These are phyloP conservation scores for Monilinia aucupariae DNA, from an alignment of 2,329 filamentous ascomycete genomes.

Conservation along the genomic window DNA sequence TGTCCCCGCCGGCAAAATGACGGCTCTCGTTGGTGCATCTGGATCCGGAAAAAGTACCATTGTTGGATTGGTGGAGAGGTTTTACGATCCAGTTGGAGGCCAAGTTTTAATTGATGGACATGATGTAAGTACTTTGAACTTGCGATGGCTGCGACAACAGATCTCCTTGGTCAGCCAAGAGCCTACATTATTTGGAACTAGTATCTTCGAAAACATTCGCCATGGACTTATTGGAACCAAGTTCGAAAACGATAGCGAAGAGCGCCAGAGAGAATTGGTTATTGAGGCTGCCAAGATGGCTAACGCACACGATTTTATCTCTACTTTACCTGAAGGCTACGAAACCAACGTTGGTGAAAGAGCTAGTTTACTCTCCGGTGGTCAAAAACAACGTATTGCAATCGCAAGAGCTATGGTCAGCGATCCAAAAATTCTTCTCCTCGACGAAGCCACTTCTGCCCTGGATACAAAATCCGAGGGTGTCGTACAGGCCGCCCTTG, in stretches of 20 bases:
- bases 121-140: conserved; percentile 74
- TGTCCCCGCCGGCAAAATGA: conserved; percentile 85
- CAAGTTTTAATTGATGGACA: conserved; percentile 74
- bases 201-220: conserved; percentile 85
- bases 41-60: conserved; percentile 95
- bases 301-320: conserved; percentile 91
- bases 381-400: conserved; percentile 94
- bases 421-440: conserved; percentile 83
- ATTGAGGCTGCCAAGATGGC: conserved; percentile 80
- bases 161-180: conserved; percentile 92
- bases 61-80: conserved; percentile 85
- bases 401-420: conserved; percentile 88
- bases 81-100: conserved; percentile 85
- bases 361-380: conserved; percentile 86
- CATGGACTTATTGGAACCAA: conserved; percentile 83
- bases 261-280: conserved; percentile 65
- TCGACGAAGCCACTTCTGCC: conserved; percentile 92
- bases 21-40: conserved; percentile 87
- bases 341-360: conserved; percentile 93
- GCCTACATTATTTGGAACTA: conserved; percentile 81
- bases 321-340: conserved; percentile 76
- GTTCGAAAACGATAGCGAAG: conserved; percentile 61
- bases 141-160: conserved; percentile 86
- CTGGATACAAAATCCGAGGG: conserved; percentile 93
- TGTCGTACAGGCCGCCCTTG: conserved; percentile 86